Evolutionary conservation across 352 stramenopile species (phyloP).

Genomic region (Phytophthora macrochlamydospora): DNA sequence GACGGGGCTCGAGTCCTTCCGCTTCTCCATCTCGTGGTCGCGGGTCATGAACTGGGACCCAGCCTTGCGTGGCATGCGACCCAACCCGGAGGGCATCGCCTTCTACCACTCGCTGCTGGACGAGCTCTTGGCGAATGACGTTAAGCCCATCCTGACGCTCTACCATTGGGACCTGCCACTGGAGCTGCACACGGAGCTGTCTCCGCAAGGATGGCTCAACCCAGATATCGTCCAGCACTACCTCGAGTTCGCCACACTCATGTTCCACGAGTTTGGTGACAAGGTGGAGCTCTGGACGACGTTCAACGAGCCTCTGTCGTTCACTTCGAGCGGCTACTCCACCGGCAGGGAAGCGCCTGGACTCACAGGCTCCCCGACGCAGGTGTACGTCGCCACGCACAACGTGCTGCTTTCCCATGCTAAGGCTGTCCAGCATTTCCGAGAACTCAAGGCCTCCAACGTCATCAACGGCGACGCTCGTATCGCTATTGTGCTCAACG

Average conservation of each 20-base stretch:
- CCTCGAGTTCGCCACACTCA: slow-evolving; percentile 83
- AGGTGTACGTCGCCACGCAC: slow-evolving; percentile 64
- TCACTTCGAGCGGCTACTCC: slow-evolving; percentile 82
- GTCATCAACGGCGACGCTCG: slow-evolving; percentile 39
- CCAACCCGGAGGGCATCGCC: slow-evolving; percentile 83
- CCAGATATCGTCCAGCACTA: slow-evolving; percentile 59
- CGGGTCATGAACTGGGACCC: slow-evolving; percentile 81
- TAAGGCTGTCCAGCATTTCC: slow-evolving; percentile 50
- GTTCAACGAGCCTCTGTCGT: slow-evolving; percentile 92
- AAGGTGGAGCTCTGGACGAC: slow-evolving; percentile 93
- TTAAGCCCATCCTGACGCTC: slow-evolving; percentile 88
- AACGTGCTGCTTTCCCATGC: slow-evolving; percentile 91
- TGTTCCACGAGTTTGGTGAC: slow-evolving; percentile 89
- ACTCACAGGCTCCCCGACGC: slow-evolving; percentile 32
- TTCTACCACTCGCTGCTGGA: slow-evolving; percentile 93
- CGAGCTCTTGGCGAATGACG: slow-evolving; percentile 62
- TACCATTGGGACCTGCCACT: slow-evolving; percentile 95
- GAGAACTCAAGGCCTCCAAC: slow-evolving; percentile 14
- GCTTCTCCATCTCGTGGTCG: slow-evolving; percentile 91
- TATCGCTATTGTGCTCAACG: slow-evolving; percentile 89
- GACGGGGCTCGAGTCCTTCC: slow-evolving; percentile 88
- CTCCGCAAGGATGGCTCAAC: slow-evolving; percentile 53
- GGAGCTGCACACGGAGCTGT: slow-evolving; percentile 66
- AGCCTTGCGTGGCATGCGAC: slow-evolving; percentile 29
- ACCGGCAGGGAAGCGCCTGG: slow-evolving; percentile 50